Conservation (phyloP, 2,329 filamentous ascomycete genomes). For the Leptographium radiaticola region DNA sequence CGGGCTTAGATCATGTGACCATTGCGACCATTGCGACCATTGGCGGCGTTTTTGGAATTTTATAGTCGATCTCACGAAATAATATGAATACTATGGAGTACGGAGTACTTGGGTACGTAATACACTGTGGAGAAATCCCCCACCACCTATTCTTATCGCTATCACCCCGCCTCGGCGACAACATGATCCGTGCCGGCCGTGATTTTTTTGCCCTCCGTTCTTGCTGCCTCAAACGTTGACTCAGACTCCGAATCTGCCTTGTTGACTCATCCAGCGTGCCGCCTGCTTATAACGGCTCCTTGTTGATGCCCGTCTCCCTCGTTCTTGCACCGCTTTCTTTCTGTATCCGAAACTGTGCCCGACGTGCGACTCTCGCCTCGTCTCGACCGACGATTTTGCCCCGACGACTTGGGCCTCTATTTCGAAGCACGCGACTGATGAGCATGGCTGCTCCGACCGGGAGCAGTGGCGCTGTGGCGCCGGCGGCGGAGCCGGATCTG, state of each 20-base stretch:
- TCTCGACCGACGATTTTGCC: background rate
- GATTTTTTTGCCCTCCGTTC: background rate
- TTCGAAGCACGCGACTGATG: background rate
- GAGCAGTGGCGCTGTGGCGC: no score
- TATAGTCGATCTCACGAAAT: no score
- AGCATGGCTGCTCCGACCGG: background rate
- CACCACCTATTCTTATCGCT: no score
- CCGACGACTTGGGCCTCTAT: background rate
- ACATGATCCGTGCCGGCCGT: constrained; percentile 4
- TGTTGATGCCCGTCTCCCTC: background rate
- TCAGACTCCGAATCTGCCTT: background rate
- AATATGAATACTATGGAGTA: no score
- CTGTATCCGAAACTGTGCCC: background rate
- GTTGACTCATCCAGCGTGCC: background rate
- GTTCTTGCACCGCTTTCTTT: background rate
- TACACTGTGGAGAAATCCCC: background rate
- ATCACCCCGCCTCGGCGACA: constrained; percentile 1
- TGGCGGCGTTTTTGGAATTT: no score
- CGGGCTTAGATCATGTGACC: no score
- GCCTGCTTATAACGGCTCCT: no score
- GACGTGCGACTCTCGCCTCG: background rate
- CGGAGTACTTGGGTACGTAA: no score
- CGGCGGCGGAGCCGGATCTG: constrained; percentile 18
- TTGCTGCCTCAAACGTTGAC: background rate
- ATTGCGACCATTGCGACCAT: no score